Conservation (phyloP, 805 yeast genomes). For the Diddensiella santjacobensis region DNA sequence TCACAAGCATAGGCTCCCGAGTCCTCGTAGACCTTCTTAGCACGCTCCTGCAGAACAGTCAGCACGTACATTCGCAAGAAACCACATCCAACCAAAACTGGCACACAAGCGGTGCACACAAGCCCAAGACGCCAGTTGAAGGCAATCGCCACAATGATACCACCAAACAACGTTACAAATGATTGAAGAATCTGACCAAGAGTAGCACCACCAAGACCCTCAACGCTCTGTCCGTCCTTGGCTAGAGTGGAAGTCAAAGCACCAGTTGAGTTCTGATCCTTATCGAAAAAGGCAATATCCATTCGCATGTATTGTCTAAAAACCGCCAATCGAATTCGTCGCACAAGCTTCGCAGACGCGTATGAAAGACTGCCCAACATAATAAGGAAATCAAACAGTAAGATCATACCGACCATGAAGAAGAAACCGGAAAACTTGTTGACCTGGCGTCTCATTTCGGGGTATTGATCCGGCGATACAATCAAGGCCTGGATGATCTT, state of each 20-base stretch:
- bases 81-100: constrained; percentile 39
- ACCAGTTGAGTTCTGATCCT: constrained; percentile 37
- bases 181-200: constrained; percentile 38
- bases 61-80: constrained; percentile 37
- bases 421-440: constrained; percentile 35
- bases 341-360: constrained; percentile 34
- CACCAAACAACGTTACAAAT: constrained; percentile 36
- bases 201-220: constrained; percentile 41
- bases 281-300: constrained; percentile 38
- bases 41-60: constrained; percentile 34
- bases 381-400: constrained; percentile 25
- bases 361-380: constrained; percentile 26
- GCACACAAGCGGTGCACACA: constrained; percentile 38
- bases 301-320: constrained; percentile 35
- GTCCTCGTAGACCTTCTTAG: constrained; percentile 36
- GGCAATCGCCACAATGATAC: constrained; percentile 38
- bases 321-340: constrained; percentile 31
- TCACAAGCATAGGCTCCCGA: constrained; percentile 41
- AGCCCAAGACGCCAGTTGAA: constrained; percentile 40
- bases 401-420: constrained; percentile 34
- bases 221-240: constrained; percentile 39
- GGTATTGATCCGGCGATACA: constrained; percentile 31
- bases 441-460: constrained; percentile 34
- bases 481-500: constrained; percentile 34
- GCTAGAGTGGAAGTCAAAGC: constrained; percentile 37